Evolutionary conservation across 331 rosid species (phyloP).

Genomic region (Erythrophleum ivorense): DNA sequence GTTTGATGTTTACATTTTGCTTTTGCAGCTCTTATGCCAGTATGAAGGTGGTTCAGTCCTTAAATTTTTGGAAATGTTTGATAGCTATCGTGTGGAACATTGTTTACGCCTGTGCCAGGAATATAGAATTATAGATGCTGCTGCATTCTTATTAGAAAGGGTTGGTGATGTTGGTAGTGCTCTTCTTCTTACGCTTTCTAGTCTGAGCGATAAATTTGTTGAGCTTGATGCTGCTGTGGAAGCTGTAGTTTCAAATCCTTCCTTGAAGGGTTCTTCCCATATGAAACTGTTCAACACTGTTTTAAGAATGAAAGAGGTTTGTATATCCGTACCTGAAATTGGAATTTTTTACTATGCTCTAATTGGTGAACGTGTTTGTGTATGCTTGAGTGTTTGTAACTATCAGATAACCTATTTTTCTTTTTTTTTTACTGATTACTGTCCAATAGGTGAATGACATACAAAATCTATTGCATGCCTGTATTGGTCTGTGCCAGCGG

Average conservation of each 20-base stretch:
- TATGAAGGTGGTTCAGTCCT: slow-evolving; percentile 88
- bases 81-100: slow-evolving; percentile 93
- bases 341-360: slow-evolving; percentile 31
- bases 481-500: slow-evolving; percentile 95
- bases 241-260: slow-evolving; percentile 52
- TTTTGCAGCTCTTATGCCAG: slow-evolving; percentile 85
- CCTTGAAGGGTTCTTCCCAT: slow-evolving; percentile 53
- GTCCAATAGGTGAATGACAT: slow-evolving; percentile 67
- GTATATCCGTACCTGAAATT: slow-evolving; percentile 40
- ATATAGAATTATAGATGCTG: slow-evolving; percentile 86
- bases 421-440: slow-evolving; percentile 28
- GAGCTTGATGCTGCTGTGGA: slow-evolving; percentile 82
- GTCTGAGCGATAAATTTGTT: slow-evolving; percentile 73
- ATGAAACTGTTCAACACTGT: slow-evolving; percentile 46
- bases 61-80: slow-evolving; percentile 87
- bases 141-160: slow-evolving; percentile 91
- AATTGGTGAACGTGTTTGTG: not conserved
- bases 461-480: slow-evolving; percentile 65
- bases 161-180: slow-evolving; percentile 97
- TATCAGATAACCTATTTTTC: slow-evolving; percentile 37
- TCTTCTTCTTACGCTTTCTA: slow-evolving; percentile 82
- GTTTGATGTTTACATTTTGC: slow-evolving; percentile 31
- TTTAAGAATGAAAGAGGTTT: slow-evolving; percentile 71
- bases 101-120: slow-evolving; percentile 90
- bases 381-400: slow-evolving; percentile 32